Evolutionary conservation across 2,329 filamentous ascomycete genomes (phyloP), one percentile per base, ranked within the genome.

Genomic region (Magnaporthiopsis poae): DNA sequence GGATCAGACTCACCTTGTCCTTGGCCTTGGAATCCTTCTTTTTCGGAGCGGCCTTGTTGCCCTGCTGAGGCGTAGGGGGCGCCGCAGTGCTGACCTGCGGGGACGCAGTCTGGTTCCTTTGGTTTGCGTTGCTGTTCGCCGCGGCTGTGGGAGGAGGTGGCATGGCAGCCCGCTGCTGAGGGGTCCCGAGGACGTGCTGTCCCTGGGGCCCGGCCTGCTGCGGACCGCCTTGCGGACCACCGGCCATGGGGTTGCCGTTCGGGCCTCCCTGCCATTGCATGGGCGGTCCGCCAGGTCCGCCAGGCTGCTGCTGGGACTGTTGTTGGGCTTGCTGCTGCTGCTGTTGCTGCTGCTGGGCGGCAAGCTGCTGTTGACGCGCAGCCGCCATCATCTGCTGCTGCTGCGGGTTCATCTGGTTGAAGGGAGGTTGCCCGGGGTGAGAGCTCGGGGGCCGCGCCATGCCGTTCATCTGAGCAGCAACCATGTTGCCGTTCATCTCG

Each of bases 31-130:
- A 80, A 39, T 87, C 86, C 80, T 91, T 90, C 84, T 94, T 94
- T 77, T 91, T 92, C 0, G 90, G 89, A 46, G 86, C 87, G 4
- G 88, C 77, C 80, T 94, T 94, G 73, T 87, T 88, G 1, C 81
- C 76, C 74, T 91, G 89, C 65, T 86, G 88, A 1, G 91, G 91
- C 4, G 91, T 95, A 1, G 90, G 90, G 0, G 91, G 90, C 52
- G 88, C 89, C 8, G 86, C 83, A 68, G 83, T 86, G 69, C 83
- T 83, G 70, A 85, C 83, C 71, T 88, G 86, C 31, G 86, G 87
- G 25, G 86, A 88, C 15, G 84, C 84, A 18, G 86, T 81, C 66
- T 83, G 80, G 69, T 80, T 83, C 71, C 85, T 84, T 66, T 81
- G 80, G 70, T 82, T 82, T 67, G 80, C 80, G 68, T 75, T 74